A percentile compares a stretch with the other conserved stretches of the same genome.
Evolutionary conservation across 176 grass and related monocot genomes (phyloP).

Genomic region (Cenchrus fungigraminus): DNA sequence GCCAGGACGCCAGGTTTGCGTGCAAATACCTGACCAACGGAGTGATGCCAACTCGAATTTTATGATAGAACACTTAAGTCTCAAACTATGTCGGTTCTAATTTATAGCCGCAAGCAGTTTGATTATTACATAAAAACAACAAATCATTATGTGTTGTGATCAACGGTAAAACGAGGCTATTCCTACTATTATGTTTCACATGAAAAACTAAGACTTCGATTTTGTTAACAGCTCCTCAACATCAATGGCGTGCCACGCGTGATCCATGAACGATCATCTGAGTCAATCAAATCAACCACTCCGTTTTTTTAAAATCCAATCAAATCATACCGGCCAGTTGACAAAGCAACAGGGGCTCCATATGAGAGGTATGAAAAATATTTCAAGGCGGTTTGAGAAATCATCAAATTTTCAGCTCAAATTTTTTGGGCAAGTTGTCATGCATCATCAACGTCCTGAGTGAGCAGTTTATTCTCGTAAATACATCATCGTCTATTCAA

Average conservation of each 20-base stretch:
- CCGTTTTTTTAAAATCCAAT: not conserved
- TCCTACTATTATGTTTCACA: not conserved
- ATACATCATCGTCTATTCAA: not conserved
- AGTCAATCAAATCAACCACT: constrained; percentile 2
- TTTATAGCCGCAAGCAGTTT: not conserved
- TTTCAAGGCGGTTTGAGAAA: not conserved
- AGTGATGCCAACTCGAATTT: not conserved
- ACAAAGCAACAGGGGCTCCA: not conserved
- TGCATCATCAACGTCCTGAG: not conserved
- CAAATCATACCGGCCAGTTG: not conserved
- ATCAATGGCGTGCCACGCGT: constrained; percentile 29
- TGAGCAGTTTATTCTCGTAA: too few species aligned
- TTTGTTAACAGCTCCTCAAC: not conserved
- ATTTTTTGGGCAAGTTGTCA: not conserved
- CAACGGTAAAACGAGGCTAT: not conserved
- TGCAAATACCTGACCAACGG: not conserved
- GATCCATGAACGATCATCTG: not conserved
- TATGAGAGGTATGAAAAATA: not conserved
- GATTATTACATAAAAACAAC: not conserved
- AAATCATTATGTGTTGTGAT: not conserved
- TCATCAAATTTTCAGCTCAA: not conserved
- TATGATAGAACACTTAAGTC: not conserved
- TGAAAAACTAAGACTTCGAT: not conserved
- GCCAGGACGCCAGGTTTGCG: not conserved
- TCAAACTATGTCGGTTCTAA: not conserved